These are phyloP conservation scores for Penstemon eatonii DNA, from an alignment of 257 asterid species.

Conservation along the genomic window DNA sequence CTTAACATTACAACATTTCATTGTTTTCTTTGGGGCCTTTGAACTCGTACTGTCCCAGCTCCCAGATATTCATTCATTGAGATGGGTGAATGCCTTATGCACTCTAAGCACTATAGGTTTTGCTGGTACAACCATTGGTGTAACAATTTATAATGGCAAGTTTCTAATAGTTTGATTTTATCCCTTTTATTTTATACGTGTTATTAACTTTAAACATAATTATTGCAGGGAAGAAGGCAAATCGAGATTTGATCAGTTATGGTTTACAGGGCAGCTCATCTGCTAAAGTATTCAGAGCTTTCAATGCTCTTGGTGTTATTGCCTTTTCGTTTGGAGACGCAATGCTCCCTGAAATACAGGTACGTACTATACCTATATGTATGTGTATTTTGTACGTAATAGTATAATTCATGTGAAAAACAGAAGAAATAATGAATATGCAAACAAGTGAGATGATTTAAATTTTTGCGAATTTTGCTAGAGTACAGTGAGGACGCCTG, in stretches of 20 bases:
- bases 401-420: too few relatives aligned
- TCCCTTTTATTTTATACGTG: background rate
- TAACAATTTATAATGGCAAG: constrained; percentile 49
- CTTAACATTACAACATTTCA: constrained; percentile 61
- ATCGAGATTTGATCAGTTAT: constrained; percentile 37
- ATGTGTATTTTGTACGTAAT: background rate
- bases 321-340: constrained; percentile 76
- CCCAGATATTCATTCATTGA: constrained; percentile 59
- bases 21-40: constrained; percentile 49
- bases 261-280: constrained; percentile 46
- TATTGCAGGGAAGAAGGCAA: constrained; percentile 43
- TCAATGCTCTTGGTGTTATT: constrained; percentile 59
- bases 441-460: background rate
- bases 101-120: constrained; percentile 59
- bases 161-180: background rate
- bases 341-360: constrained; percentile 72
- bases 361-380: constrained; percentile 33
- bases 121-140: constrained; percentile 55
- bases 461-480: constrained; percentile 19
- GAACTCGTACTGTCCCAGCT: constrained; percentile 60
- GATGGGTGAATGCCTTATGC: constrained; percentile 61
- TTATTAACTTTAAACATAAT: background rate
- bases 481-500: constrained; percentile 54
- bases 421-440: background rate
- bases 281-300: constrained; percentile 44